Percentiles rank a stretch among this genome's conserved stretches.
These are phyloP conservation scores for Colletotrichum aenigma DNA, from an alignment of 2,329 filamentous ascomycete species.

Conservation along the genomic window DNA sequence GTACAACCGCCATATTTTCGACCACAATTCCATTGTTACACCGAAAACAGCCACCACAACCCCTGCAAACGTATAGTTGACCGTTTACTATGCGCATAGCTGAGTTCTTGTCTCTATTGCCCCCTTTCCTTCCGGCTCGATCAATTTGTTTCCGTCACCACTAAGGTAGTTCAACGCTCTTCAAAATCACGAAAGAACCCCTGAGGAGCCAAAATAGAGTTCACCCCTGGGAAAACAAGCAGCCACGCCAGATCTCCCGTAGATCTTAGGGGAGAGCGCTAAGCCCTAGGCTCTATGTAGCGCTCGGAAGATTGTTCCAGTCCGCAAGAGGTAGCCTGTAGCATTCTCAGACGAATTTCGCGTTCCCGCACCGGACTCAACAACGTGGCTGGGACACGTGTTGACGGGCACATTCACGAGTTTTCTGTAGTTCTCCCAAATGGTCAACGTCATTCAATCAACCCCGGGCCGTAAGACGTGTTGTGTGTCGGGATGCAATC, in stretches of 20 bases:
- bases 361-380: not conserved
- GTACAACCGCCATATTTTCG: too few species aligned
- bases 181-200: not conserved
- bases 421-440: too few species aligned
- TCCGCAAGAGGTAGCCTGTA: not conserved
- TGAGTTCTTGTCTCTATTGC: not conserved
- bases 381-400: not conserved
- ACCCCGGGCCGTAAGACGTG: too few species aligned
- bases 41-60: not conserved
- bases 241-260: not conserved
- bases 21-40: not conserved
- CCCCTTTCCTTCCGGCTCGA: not conserved
- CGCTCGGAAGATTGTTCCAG: not conserved
- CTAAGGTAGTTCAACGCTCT: not conserved
- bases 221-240: not conserved
- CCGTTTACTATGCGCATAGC: not conserved
- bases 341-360: not conserved
- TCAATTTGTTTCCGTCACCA: not conserved
- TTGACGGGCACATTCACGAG: not conserved
- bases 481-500: too few species aligned
- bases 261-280: not conserved
- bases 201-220: not conserved
- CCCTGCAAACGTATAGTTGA: not conserved
- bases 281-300: not conserved
- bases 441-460: too few species aligned